Percentiles rank a stretch among this genome's conserved stretches.
These are phyloP conservation scores for Phytopythium ostracodes DNA, from an alignment of 352 stramenopile species.

Conservation along the genomic window DNA sequence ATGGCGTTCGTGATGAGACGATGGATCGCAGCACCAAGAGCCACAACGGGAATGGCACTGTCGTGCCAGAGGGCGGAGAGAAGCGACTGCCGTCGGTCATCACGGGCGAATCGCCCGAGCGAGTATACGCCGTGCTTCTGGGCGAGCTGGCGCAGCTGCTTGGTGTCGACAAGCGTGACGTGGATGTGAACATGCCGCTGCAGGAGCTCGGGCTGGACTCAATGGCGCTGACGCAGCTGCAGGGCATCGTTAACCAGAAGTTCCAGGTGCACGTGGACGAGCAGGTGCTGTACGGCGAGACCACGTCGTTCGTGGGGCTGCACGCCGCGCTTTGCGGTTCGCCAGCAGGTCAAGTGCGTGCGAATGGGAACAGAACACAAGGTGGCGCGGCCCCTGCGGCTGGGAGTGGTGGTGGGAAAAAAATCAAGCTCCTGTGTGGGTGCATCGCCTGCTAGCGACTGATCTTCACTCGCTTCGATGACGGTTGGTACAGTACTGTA, in stretches of 20 bases:
- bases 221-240: conserved; percentile 93
- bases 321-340: conserved; percentile 60
- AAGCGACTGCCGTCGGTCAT: conserved; percentile 50
- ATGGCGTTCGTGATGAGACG: conserved; percentile 19
- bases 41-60: conserved; percentile 4
- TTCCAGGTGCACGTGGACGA: conserved; percentile 91
- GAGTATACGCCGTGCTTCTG: conserved; percentile 54
- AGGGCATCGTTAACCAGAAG: conserved; percentile 88
- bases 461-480: no score
- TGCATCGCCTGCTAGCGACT: conserved; percentile 67
- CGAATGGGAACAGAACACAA: conserved; percentile 5
- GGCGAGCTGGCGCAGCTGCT: conserved; percentile 57
- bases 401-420: conserved; percentile 13
- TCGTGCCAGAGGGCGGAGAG: conserved; percentile 9
- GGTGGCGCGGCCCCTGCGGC: conserved; percentile 9
- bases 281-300: conserved; percentile 91
- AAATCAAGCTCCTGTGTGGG: conserved; percentile 64
- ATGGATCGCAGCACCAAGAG: conserved; percentile 17
- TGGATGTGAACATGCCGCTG: conserved; percentile 51
- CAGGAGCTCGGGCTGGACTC: conserved; percentile 90
- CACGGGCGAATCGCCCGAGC: conserved; percentile 40
- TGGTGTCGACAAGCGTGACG: conserved; percentile 40
- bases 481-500: no score
- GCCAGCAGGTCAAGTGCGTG: conserved; percentile 12
- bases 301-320: conserved; percentile 79